Evolutionary conservation across 31 red algal species (phyloP), one percentile per base, ranked within the genome.

Genomic region (Bonnemaisonia californica): DNA sequence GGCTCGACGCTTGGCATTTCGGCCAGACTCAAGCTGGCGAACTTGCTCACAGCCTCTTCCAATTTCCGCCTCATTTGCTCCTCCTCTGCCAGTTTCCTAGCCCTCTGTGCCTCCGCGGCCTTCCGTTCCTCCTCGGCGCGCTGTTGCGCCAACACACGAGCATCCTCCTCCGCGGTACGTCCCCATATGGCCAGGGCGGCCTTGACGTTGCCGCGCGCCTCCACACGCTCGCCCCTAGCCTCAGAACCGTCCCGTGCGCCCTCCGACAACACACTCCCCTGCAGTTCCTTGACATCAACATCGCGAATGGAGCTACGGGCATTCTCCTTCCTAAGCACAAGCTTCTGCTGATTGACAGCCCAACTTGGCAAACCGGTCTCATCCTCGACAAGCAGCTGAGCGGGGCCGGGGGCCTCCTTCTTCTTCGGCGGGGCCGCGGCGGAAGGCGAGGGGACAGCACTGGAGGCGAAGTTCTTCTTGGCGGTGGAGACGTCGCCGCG

Each of bases 111-210:
- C 70, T 84, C 36, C 11, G 55, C 9, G 4, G 56, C 81, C 22
- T 72, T 66, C 39, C 54, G 59, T 57, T 77, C 38, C 42, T 87
- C 63, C 36, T 84, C 71, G 29, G 81, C 72, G 58, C 71, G 67
- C 54, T 80, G 77, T 56, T 73, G 74, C 33, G 70, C 71, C 33
- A 89, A 51, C 37, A 63, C 7, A 22, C 65, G 59, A 1, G 81
- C 82, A 16, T 92, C 89, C 19, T 92, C 89, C 13, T 85, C 89
- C 28, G 80, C 82, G 32, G 71, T 86, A 39, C 77, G 55, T 23
- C 89, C 89, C 89, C 89, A 92, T 76, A 86, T 92, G 27, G 89
- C 89, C 64, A 86, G 35, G 2, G 82, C 82, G 22, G 72, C 61
- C 41, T 79, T 81, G 65, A 92, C 89, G 40, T 86, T 92, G 30